Evolutionary conservation across 164 flowering plant species (phyloP), one percentile per base, ranked within the genome.

Genomic region (Liriodendron chinense): DNA sequence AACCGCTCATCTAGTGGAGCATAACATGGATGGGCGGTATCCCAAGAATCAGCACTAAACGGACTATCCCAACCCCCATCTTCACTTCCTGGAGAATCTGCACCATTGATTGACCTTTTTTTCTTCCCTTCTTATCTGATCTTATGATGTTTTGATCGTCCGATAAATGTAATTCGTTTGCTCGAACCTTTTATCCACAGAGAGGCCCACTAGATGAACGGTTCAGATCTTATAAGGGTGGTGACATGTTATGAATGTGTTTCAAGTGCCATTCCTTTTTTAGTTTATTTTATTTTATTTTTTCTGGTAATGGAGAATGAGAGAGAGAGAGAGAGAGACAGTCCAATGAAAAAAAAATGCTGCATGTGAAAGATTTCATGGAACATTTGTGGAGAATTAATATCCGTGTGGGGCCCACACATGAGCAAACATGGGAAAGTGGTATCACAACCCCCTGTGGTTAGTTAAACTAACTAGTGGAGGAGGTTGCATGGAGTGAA

Each of bases 361-460:
- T 70, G 48, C 56, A 16, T 49, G 21, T 34, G 68, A 43, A 43
- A 10, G 25, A 57, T 71, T 61, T 74, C 34, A 25, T 47, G 9
- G 5, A 22, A 62, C 56, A 53, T n/a, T 49, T 64, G 4, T 61
- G 9, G 53, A n/a, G 24, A 63, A 14, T 64, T 65, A 70, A 49
- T 71, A 20, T 48, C 28, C 2, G n/a, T 28, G 53, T 76, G 74
- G 78, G 69, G 22, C 74, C 78, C 74, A 71, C 69, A 68, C 56
- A 23, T 43, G 69, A 12, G 24, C 16, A 57, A 64, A 24, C 26
- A 10, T 43, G 23, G 25, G 68, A 21, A 9, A 26, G 61, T 20
- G 18, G 61, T 57, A 25, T 43, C 34, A 68, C 43, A 18, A 72
- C 67, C 26, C n/a, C n/a, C n/a, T 14, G 68, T 64, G 18, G 56